A percentile compares a stretch with the other conserved stretches of the same genome.
Conservation (phyloP, 2,329 filamentous ascomycete species). For the Cercospora sesami region DNA sequence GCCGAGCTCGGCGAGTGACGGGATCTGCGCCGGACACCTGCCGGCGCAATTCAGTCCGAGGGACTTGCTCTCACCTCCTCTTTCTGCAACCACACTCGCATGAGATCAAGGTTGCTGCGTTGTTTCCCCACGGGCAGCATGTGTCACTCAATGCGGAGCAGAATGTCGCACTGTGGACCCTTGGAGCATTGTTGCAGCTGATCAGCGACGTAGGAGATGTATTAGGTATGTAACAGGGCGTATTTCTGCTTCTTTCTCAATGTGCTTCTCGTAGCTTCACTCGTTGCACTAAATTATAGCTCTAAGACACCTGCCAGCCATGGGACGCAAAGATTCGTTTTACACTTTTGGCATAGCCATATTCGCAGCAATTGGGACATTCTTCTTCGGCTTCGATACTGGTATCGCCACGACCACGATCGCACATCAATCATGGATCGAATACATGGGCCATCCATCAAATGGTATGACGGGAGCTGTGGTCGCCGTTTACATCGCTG, state of each 20-base stretch:
- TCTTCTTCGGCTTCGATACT: conserved; percentile 62
- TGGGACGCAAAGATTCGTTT: conserved; percentile 31
- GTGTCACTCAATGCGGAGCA: conserved; percentile 11
- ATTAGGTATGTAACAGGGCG: conserved; percentile 1
- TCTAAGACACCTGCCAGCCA: background rate
- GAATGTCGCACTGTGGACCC: conserved; percentile 6
- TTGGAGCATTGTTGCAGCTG: background rate
- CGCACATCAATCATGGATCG: conserved; percentile 60
- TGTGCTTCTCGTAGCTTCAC: background rate
- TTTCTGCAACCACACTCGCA: background rate
- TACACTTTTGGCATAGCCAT: conserved; percentile 56
- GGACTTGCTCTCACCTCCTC: background rate
- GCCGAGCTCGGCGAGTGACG: conserved; percentile 2
- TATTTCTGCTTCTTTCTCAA: background rate
- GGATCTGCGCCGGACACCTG: background rate
- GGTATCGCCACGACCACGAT: conserved; percentile 63
- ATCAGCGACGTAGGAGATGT: background rate
- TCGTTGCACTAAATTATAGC: background rate
- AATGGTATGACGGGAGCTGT: conserved; percentile 58
- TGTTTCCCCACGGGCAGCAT: conserved; percentile 8
- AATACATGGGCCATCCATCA: conserved; percentile 59
- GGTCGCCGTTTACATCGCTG: conserved; percentile 59
- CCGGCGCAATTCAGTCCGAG: conserved; percentile 1
- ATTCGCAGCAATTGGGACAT: conserved; percentile 61
- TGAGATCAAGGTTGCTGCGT: background rate